Evolutionary conservation across 208 protist genomes (phyloP), one percentile per base, ranked within the genome.

Genomic region (Trypanosoma congolense): DNA sequence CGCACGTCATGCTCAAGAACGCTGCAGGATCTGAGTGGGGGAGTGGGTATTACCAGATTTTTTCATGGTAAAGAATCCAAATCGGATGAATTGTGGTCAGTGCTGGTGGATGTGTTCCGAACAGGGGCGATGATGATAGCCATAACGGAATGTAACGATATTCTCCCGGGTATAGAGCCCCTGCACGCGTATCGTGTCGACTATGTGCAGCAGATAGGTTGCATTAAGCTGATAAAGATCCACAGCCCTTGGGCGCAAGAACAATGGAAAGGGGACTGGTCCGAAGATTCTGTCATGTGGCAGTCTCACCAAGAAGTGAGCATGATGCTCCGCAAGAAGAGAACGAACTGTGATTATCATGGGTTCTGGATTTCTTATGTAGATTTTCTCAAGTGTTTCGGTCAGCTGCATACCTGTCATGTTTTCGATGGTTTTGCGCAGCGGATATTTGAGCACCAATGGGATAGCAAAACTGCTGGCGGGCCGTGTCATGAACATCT

Each of bases 341-440:
- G 21, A 0, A 35, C 19, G 14, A 19, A 9, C 40, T 36, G 54
- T 10, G 62, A 45, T 21, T 5, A 14, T 21, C 12, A 19, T 18
- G 41, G 71, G 8, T 95, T 92, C 48, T 95, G 88, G 88, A 87
- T 95, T n/a, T 71, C 77, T n/a, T 92, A 90, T 56, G 45, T 46
- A 9, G 75, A 86, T 42, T 92, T 95, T 62, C 43, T 95, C 40
- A 21, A 56, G 30, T 59, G 61, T 43, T 92, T 95, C 56, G 63
- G 58, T 43, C 70, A 81, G 45, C 61, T 91, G 10, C 84, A 92
- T 45, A 38, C 83, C 4, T 86, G 79, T 55, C 70, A 76, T 28
- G n/a, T 65, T 14, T 91, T 92, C 55, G 58, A 72, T 2, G 66
- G 73, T 4, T 78, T 66, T 45, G n/a, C 68, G 43, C 66, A 76